A percentile compares a stretch with the other conserved stretches of the same genome.
Evolutionary conservation across 2,329 filamentous ascomycete species (phyloP).

Genomic region (Aspergillus fumigatus): DNA sequence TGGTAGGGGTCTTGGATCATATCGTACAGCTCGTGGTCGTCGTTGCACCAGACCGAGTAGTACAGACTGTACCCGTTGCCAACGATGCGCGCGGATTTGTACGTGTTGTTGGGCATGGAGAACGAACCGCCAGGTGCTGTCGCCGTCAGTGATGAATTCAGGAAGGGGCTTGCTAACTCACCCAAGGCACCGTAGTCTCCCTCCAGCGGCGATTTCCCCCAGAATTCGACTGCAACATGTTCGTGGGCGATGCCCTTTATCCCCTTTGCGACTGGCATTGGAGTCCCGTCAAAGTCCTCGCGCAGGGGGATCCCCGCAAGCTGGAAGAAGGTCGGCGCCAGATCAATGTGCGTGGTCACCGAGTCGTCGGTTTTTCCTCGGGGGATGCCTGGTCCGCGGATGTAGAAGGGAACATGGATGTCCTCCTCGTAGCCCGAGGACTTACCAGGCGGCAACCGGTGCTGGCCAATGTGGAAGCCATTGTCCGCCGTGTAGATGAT

Average conservation of each 20-base stretch:
- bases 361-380: slow-evolving; percentile 38
- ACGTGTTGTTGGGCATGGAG: slow-evolving; percentile 32
- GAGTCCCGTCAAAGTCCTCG: slow-evolving; percentile 54
- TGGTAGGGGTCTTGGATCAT: slow-evolving; percentile 34
- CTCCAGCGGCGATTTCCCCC: slow-evolving; percentile 41
- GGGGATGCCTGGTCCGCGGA: slow-evolving; percentile 55
- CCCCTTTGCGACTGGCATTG: slow-evolving; percentile 42
- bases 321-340: slow-evolving; percentile 57
- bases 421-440: slow-evolving; percentile 57
- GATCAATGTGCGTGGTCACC: slow-evolving; percentile 60
- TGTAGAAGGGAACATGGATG: slow-evolving; percentile 55
- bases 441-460: slow-evolving; percentile 56
- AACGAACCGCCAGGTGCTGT: slow-evolving; percentile 17
- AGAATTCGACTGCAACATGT: slow-evolving; percentile 57
- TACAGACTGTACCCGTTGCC: slow-evolving; percentile 35
- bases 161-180: slow-evolving; percentile 7
- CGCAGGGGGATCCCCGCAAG: slow-evolving; percentile 38
- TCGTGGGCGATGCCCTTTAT: slow-evolving; percentile 40
- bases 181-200: slow-evolving; percentile 25
- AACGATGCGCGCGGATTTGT: slow-evolving; percentile 37
- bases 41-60: slow-evolving; percentile 40
- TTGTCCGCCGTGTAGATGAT: slow-evolving; percentile 60
- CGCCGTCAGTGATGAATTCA: background rate
- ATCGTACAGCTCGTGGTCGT: slow-evolving; percentile 40
- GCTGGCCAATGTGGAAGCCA: slow-evolving; percentile 58